phyloP scores from a whole-genome alignment of 768 basidiomycete genomes.

The Suillus subluteus region DNA sequence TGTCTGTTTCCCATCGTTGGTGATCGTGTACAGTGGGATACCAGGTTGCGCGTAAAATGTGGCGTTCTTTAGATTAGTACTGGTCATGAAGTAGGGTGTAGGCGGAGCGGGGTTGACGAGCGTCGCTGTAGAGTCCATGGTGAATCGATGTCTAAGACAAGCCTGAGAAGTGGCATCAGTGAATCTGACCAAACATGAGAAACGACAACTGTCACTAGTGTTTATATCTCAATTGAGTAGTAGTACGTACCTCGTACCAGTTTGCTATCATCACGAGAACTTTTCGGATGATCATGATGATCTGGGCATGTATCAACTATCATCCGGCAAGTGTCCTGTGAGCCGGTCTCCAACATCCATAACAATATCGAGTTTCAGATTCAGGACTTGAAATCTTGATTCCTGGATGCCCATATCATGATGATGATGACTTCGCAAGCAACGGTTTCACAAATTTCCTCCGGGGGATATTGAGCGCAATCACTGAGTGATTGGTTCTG shows the following conservation, averaged over 20 bases:
- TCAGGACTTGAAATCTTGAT: not conserved
- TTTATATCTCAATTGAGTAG: not conserved
- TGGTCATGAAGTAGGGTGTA: slow-evolving; percentile 32
- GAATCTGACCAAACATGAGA: not conserved
- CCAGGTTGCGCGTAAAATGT: slow-evolving; percentile 23
- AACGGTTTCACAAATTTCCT: not conserved
- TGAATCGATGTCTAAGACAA: not conserved
- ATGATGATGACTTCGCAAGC: not conserved
- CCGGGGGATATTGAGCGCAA: not conserved
- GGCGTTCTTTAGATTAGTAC: slow-evolving; percentile 20
- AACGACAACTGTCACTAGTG: not conserved
- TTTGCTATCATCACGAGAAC: not conserved
- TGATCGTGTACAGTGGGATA: slow-evolving; percentile 30
- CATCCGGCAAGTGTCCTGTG: not conserved
- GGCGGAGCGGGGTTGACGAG: slow-evolving; percentile 31
- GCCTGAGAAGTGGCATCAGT: not conserved
- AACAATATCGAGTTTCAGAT: slow-evolving; percentile 1
- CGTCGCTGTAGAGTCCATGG: slow-evolving; percentile 33
- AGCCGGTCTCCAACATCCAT: slow-evolving; percentile 3
- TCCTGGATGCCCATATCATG: not conserved
- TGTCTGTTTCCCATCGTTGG: slow-evolving; percentile 22
- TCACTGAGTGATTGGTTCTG: not conserved
- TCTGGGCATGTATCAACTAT: slow-evolving; percentile 1
- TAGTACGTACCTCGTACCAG: not conserved
- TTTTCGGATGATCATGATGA: not conserved